Percentiles rank a stretch among this genome's conserved stretches.
Conservation (phyloP, 768 basidiomycete species). For the Mycena amicta region DNA sequence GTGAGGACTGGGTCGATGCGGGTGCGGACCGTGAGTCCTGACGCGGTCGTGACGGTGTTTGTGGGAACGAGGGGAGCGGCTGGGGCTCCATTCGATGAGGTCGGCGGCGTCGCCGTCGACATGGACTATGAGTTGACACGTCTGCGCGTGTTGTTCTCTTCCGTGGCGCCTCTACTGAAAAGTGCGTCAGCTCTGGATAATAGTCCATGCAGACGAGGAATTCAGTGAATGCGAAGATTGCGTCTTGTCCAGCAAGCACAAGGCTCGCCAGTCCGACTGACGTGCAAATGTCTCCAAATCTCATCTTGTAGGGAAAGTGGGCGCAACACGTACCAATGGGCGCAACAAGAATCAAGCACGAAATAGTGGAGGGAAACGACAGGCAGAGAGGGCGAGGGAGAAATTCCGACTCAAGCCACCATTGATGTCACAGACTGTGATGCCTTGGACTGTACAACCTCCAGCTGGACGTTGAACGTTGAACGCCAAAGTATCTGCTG, state of each 20-base stretch:
- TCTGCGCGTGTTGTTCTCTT: neutral
- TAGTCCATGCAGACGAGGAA: neutral
- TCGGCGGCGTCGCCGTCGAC: slow-evolving; percentile 32
- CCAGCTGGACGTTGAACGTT: too few relatives aligned
- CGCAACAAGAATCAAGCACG: neutral
- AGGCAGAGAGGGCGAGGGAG: neutral
- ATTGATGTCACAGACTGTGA: neutral
- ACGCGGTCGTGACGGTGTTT: slow-evolving; percentile 79
- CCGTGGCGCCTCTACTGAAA: neutral
- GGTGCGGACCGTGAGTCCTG: slow-evolving; percentile 75
- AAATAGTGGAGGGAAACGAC: slow-evolving; percentile 13
- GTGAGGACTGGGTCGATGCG: slow-evolving; percentile 84
- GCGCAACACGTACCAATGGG: slow-evolving; percentile 8
- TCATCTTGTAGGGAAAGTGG: slow-evolving; percentile 40
- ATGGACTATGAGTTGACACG: slow-evolving; percentile 25
- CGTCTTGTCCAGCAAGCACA: slow-evolving; percentile 39
- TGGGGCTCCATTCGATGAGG: slow-evolving; percentile 44
- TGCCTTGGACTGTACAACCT: too few relatives aligned
- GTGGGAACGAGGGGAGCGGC: slow-evolving; percentile 69
- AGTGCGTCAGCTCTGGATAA: neutral
- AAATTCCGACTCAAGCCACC: neutral
- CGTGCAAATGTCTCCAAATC: slow-evolving; percentile 57
- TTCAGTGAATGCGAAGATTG: slow-evolving; percentile 48
- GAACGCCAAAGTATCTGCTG: too few relatives aligned
- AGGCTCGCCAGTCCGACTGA: slow-evolving; percentile 52